phyloP scores from a whole-genome alignment of 208 protist species.

The Leishmania arabica region DNA sequence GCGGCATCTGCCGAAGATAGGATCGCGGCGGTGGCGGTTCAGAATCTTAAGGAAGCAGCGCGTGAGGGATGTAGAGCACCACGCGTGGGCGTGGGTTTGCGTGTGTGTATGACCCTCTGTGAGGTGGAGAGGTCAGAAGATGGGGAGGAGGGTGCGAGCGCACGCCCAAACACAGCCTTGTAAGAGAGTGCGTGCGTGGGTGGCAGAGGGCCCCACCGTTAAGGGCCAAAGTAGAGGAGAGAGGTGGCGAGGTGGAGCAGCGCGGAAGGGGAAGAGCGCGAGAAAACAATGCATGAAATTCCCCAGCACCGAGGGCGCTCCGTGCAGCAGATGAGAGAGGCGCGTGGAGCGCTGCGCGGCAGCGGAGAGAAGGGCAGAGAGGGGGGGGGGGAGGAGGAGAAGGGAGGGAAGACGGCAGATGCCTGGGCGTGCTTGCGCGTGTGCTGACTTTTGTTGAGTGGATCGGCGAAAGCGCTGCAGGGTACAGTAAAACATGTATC shows the following conservation, averaged over 20 bases:
- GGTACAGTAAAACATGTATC: neutral
- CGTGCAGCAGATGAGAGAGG: neutral
- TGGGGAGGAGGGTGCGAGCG: neutral
- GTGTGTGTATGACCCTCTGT: neutral
- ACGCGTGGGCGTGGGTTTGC: no score
- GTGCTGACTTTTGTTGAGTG: neutral
- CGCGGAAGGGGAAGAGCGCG: neutral
- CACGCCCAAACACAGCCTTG: neutral
- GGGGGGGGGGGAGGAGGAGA: neutral
- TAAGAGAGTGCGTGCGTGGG: neutral
- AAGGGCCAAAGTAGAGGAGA: neutral
- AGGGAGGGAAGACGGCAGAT: neutral
- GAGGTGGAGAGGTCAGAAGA: neutral
- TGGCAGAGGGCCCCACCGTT: neutral
- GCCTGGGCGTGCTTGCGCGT: neutral
- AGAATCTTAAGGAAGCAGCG: neutral
- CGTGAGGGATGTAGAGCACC: neutral
- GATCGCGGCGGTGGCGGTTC: neutral
- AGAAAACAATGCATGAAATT: no score
- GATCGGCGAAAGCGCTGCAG: neutral
- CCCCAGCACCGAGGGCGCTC: neutral
- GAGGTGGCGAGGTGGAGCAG: neutral
- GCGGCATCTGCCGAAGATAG: neutral
- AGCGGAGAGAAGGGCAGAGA: neutral
- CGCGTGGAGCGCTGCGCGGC: neutral